Evolutionary conservation across 352 stramenopile genomes (phyloP), one percentile per base, ranked within the genome.

Genomic region (Phytophthora cryptogea): DNA sequence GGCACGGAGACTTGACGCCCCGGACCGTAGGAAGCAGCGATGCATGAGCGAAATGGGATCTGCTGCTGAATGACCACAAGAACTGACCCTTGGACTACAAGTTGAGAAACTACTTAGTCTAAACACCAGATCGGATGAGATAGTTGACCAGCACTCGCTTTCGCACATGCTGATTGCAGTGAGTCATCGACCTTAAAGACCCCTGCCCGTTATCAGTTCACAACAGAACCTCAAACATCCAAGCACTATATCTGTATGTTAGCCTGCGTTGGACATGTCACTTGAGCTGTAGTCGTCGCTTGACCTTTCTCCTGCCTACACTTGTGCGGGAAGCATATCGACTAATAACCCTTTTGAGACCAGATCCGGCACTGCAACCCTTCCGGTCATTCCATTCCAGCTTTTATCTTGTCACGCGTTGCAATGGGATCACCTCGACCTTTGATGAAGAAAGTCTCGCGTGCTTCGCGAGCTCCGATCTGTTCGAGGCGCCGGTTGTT

Each of bases 401-500:
- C 20, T 23, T 23, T 43, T 9, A 9, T 28, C 59, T 36, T 54
- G 26, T 42, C 33, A 45, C 43, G 2, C 36, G 5, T 6, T 14
- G 33, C 6, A 39, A 64, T 59, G 33, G 49, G 14, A 13, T 31
- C 40, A 3, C 20, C 20, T 5, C 48, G 9, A 23, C 14, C 28
- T 42, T 28, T 54, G 2, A 66, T 60, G 58, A 60, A 54, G 27
- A 54, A 54, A 10, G 20, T 43, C 9, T n/a, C 27, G 3, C 10
- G 33, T 23, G 28, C 42, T 49, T 50, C 58, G 27, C 45, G 35
- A 31, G 23, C 57, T 46, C 37, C 32, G 11, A 14, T 20, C 23
- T 49, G 54, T 31, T 65, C 54, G 9, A 64, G 37, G 20, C 56
- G 40, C 10, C 45, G 61, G 33, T 10, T 65, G 7, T 63, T 56